Conservation (phyloP, 2,329 filamentous ascomycete genomes). For the Colletotrichum euphorbiae region DNA sequence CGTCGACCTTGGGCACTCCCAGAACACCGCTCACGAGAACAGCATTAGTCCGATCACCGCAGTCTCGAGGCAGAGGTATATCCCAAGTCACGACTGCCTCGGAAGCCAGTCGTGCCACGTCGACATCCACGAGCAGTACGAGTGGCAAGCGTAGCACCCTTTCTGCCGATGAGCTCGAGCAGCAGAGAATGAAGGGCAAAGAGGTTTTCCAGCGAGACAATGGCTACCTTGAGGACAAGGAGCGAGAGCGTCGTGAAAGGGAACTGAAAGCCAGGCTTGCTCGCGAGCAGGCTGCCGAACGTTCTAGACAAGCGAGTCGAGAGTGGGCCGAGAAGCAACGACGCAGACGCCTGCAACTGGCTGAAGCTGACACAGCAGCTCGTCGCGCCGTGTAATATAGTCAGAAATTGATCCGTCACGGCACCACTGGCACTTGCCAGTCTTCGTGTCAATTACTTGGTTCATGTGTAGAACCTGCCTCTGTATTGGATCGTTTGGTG, state of each 20-base stretch:
- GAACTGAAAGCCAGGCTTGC: slow-evolving; percentile 66
- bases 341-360: slow-evolving; percentile 57
- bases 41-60: slow-evolving; percentile 25
- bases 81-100: not conserved
- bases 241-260: slow-evolving; percentile 65
- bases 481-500: slow-evolving; percentile 10
- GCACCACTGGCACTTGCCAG: not conserved
- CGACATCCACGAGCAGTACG: slow-evolving; percentile 58
- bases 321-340: slow-evolving; percentile 73
- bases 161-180: slow-evolving; percentile 62
- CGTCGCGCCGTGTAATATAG: slow-evolving; percentile 4
- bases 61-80: slow-evolving; percentile 32
- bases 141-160: slow-evolving; percentile 60
- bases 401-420: not conserved
- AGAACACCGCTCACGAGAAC: slow-evolving; percentile 17
- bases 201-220: slow-evolving; percentile 67
- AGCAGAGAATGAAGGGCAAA: slow-evolving; percentile 64
- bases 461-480: slow-evolving; percentile 1
- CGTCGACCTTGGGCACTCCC: slow-evolving; percentile 36
- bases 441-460: slow-evolving; percentile 14
- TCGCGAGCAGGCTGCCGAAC: slow-evolving; percentile 70
- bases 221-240: slow-evolving; percentile 57
- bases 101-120: slow-evolving; percentile 53
- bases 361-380: slow-evolving; percentile 16
- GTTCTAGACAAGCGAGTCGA: slow-evolving; percentile 67